These are phyloP conservation scores for Scutellaria minor DNA, from an alignment of 257 asterid species.

Conservation along the genomic window DNA sequence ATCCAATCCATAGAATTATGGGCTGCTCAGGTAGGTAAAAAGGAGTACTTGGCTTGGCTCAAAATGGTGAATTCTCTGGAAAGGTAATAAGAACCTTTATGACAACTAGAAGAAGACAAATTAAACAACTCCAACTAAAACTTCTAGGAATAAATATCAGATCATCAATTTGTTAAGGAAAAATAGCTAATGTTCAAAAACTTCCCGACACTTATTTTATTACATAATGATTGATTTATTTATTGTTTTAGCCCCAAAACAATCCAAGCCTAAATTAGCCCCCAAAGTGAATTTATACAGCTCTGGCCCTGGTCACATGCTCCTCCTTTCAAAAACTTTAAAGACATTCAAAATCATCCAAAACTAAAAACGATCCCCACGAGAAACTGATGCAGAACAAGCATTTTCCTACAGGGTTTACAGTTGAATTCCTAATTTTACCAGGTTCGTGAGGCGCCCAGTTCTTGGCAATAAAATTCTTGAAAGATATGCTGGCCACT, in stretches of 20 bases:
- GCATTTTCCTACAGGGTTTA: neutral
- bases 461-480: constrained; percentile 82
- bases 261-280: too few species aligned
- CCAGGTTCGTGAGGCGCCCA: constrained; percentile 93
- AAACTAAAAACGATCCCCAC: constrained; percentile 19
- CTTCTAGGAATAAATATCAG: neutral
- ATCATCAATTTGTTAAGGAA: constrained; percentile 1
- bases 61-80: neutral
- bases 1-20: constrained; percentile 14
- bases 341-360: neutral
- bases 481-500: constrained; percentile 94
- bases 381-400: neutral
- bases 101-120: constrained; percentile 18
- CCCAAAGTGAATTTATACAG: too few species aligned
- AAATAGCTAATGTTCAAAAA: neutral
- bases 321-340: neutral
- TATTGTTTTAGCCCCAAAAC: too few species aligned
- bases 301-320: too few species aligned
- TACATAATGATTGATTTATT: too few species aligned
- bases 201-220: too few species aligned
- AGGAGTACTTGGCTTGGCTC: constrained; percentile 4
- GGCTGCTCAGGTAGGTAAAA: constrained; percentile 2
- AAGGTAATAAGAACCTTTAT: neutral
- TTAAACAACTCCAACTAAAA: neutral
- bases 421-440: constrained; percentile 24